A percentile compares a stretch with the other conserved stretches of the same genome.
These are phyloP conservation scores for Fulvia fulva DNA, from an alignment of 2,329 filamentous ascomycete genomes.

Conservation along the genomic window DNA sequence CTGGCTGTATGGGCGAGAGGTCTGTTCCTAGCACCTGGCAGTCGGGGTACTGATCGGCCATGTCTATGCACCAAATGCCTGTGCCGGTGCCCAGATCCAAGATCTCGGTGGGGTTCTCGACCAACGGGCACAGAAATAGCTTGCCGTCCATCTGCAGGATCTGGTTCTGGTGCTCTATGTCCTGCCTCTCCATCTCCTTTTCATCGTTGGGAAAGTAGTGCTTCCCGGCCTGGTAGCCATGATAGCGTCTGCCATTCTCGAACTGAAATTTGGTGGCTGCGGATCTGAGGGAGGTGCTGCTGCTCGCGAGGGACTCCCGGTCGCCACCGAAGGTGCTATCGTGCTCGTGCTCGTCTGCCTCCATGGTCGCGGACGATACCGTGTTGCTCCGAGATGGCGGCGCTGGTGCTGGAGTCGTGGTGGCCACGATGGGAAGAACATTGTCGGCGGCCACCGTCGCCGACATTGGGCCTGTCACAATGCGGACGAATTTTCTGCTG, in stretches of 20 bases:
- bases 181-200: slow-evolving; percentile 29
- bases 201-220: slow-evolving; percentile 35
- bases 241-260: slow-evolving; percentile 29
- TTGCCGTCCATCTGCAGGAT: slow-evolving; percentile 26
- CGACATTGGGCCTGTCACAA: neutral
- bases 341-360: slow-evolving; percentile 26
- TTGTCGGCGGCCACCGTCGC: neutral
- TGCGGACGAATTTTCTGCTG: neutral
- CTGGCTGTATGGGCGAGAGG: slow-evolving; percentile 21
- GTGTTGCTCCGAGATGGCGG: too few relatives aligned
- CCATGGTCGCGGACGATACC: slow-evolving; percentile 16
- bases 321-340: slow-evolving; percentile 30
- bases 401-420: neutral
- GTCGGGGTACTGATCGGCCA: slow-evolving; percentile 35
- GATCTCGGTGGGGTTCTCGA: slow-evolving; percentile 37
- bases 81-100: slow-evolving; percentile 48
- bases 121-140: slow-evolving; percentile 43
- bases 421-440: neutral
- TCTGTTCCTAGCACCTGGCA: slow-evolving; percentile 36
- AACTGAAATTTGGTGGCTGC: slow-evolving; percentile 17
- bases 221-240: slow-evolving; percentile 28
- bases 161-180: slow-evolving; percentile 34
- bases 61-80: slow-evolving; percentile 28
- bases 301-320: slow-evolving; percentile 22
- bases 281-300: slow-evolving; percentile 17